Evolutionary conservation across 2,329 filamentous ascomycete genomes (phyloP), one percentile per base, ranked within the genome.

Genomic region (Colletotrichum chrysophilum): DNA sequence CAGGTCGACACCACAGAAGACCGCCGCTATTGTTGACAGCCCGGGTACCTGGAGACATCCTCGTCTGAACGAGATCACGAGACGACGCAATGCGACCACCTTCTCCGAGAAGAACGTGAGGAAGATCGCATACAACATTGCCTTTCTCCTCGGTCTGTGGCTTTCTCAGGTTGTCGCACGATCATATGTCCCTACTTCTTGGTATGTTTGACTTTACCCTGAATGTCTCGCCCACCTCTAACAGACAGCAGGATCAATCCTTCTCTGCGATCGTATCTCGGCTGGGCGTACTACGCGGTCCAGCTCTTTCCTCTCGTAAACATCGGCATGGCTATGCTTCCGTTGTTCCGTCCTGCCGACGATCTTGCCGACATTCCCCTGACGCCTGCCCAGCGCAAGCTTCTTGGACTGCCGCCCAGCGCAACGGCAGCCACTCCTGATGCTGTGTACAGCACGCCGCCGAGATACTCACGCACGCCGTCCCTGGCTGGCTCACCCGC

Each of bases 11-110:
- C 82, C 85, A 36, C 80, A 77, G 65, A 83, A 84, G 58, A 73
- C 83, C 21, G 71, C 80, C 8, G 78, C 84, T 1, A 77, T 81
- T 26, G 78, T 79, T 56, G 90, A 92, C 69, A 92, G 90, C 79
- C 91, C 95, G 8, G 96, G 96, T 71, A 95, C 93, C 82, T 99
- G 97, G 96, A 92, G 93, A 81, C 97, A 99, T 84, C 97, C 97
- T 38, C 93, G 94, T 77, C 90, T 98, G 78, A 91, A 95, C 80
- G 96, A 98, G 85, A 97, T 99, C 82, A 92, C 94, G 18, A 91
- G 91, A 77, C 93, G 97, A 67, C 94, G 96, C 82, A 93, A 95
- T 83, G 93, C 93, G 24, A 92, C 93, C 16, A 94, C 90, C 64
- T 98, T 98, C 83, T 92, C 93, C 71, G 93, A 96, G 79, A 91